These are phyloP conservation scores for Striga asiatica DNA, from an alignment of 257 asterid genomes.

Conservation along the genomic window DNA sequence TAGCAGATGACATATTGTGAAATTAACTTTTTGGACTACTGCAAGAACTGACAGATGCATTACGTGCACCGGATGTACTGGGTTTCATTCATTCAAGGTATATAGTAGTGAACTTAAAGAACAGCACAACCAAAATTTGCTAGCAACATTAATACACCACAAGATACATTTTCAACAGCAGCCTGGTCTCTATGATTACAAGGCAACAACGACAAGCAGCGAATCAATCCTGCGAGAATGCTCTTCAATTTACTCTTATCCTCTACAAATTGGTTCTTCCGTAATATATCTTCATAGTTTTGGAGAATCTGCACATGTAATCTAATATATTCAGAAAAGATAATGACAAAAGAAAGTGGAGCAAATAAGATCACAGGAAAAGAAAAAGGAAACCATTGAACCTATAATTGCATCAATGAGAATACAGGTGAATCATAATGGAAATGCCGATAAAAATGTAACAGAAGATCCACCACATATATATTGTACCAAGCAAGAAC, in stretches of 20 bases:
- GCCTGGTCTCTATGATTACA: conserved; percentile 35
- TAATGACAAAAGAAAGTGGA: background rate
- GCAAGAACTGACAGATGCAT: conserved; percentile 8
- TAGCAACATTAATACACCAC: conserved; percentile 5
- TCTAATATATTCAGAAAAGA: background rate
- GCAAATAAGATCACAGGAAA: background rate
- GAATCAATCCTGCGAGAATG: conserved; percentile 56
- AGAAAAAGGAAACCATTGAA: background rate
- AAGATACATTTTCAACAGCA: conserved; percentile 42
- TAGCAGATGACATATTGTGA: background rate
- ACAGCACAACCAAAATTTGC: background rate
- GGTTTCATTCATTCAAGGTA: background rate
- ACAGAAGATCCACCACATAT: conserved; percentile 6
- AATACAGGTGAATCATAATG: background rate
- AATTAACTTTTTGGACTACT: background rate
- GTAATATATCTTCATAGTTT: conserved; percentile 52
- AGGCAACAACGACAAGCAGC: conserved; percentile 72
- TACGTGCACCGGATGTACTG: background rate
- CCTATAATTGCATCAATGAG: background rate
- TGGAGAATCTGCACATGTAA: conserved; percentile 56
- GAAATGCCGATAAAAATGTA: background rate
- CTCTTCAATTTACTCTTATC: conserved; percentile 67
- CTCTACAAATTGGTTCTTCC: conserved; percentile 65
- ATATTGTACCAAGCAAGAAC: conserved; percentile 6
- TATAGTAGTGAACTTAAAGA: background rate